phyloP scores from a whole-genome alignment of 331 rosid species.

The Phaseolus coccineus region DNA sequence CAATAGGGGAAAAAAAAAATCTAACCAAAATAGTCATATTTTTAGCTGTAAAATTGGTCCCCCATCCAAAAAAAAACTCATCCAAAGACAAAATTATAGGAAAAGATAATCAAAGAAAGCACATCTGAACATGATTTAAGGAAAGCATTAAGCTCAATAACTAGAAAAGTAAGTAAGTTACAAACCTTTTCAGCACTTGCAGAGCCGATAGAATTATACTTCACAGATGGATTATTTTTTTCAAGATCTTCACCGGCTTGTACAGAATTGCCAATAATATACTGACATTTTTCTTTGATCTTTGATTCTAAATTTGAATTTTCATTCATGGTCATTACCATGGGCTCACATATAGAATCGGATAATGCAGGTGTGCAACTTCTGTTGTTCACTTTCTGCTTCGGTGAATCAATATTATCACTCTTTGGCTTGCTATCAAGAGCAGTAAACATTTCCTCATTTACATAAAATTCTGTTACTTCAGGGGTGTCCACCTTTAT shows the following conservation, averaged over 20 bases:
- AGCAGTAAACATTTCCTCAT: conserved; percentile 40
- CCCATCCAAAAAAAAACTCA: neutral
- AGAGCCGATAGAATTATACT: conserved; percentile 50
- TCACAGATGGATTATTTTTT: conserved; percentile 34
- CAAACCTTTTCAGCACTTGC: conserved; percentile 52
- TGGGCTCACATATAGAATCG: conserved; percentile 38
- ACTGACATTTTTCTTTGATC: conserved; percentile 41
- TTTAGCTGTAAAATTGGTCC: neutral
- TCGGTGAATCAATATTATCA: conserved; percentile 33
- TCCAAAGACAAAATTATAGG: neutral
- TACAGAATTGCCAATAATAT: conserved; percentile 18
- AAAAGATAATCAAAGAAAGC: neutral
- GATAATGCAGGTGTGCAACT: conserved; percentile 17
- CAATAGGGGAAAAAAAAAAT: neutral
- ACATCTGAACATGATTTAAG: neutral
- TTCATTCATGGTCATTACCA: conserved; percentile 41
- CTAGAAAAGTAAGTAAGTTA: conserved; percentile 32
- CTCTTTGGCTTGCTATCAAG: conserved; percentile 27
- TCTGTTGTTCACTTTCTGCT: conserved; percentile 46
- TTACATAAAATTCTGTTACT: conserved; percentile 38
- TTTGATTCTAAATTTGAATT: conserved; percentile 40
- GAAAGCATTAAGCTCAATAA: conserved; percentile 16
- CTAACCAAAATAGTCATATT: neutral
- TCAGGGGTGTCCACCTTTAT: conserved; percentile 43
- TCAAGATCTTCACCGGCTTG: conserved; percentile 48